Base-by-base conservation (phyloP, 345 rosid genomes). In the Moricandia arvensis region DNA sequence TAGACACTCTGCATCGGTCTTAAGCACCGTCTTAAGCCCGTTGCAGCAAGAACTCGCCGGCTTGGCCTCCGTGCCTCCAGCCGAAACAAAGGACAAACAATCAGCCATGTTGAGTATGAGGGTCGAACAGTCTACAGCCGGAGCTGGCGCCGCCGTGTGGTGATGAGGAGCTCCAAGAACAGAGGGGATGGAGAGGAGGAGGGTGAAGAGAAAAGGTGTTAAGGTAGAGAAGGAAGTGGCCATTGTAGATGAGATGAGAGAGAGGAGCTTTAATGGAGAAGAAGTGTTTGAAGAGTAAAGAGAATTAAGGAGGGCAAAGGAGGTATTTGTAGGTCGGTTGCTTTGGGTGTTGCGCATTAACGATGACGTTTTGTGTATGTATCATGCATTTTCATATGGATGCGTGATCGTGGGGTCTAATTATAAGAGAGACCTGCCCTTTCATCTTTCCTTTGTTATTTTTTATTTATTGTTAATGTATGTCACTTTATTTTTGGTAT, bases 51-150 rank as follows among this genome's bases (percentile, higher is more conserved):
- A 0, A 4, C 57, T 27, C 2, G 45, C 33, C 0, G 87, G 87
- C 21, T 69, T 79, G 2, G 53, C 4, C 0, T 12, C 66, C 0
- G 37, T 60, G 35, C 79, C 71, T 0, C 75, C 84, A 0, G 29
- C 59, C 0, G 69, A 17, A n/a, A 88, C 62, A n/a, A 81, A 86
- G 0, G 83, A 41, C 26, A 88, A 4, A 69, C 96, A 88, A 34
- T 82, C 85, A 0, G 66, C 59, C 89, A 90, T 83, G 63, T 81
- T 68, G 0, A 66, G 78, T 8, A 83, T 77, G 15, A 87, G 37
- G 0, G 59, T 29, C 2, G 79, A 45, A 62, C 96, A 90, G 43
- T 75, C 80, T 3, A 16, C 27, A 3, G 76, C 18, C 0, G 85
- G 81, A 13, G 79, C 64, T 1, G 80, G 82, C 0, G 79, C 80